These are phyloP conservation scores for Nicotiana noctiflora DNA, from an alignment of 257 asterid species.

Conservation along the genomic window DNA sequence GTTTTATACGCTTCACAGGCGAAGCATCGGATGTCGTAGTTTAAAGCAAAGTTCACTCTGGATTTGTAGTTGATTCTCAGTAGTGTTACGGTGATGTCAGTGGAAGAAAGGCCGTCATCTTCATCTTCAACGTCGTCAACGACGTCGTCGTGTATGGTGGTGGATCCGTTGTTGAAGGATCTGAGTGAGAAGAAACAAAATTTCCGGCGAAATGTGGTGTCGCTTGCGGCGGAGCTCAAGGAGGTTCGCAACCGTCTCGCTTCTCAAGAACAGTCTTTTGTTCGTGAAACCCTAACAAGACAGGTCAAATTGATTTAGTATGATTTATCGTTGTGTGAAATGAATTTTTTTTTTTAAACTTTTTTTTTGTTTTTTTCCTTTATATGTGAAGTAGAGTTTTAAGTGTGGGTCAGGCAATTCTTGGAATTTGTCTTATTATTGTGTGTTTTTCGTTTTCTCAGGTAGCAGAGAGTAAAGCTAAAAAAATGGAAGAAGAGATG, in stretches of 20 bases:
- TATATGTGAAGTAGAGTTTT: not conserved
- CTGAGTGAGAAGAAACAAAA: slow-evolving; percentile 80
- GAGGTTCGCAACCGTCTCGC: slow-evolving; percentile 67
- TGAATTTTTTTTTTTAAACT: not conserved
- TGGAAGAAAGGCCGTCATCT: slow-evolving; percentile 24
- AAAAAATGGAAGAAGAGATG: slow-evolving; percentile 56
- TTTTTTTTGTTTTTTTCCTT: slow-evolving; percentile 6
- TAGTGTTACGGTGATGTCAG: slow-evolving; percentile 20
- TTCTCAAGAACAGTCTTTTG: slow-evolving; percentile 48
- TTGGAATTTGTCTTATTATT: not conserved
- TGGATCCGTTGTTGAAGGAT: slow-evolving; percentile 84
- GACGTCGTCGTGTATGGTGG: slow-evolving; percentile 22
- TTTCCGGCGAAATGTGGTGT: slow-evolving; percentile 79
- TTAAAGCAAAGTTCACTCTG: not conserved
- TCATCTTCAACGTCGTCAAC: slow-evolving; percentile 12
- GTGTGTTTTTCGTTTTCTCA: slow-evolving; percentile 8
- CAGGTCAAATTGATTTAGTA: slow-evolving; percentile 41
- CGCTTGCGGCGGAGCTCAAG: slow-evolving; percentile 81
- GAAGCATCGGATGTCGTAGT: not conserved
- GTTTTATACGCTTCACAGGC: not conserved
- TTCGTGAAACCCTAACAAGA: slow-evolving; percentile 47
- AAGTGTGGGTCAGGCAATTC: slow-evolving; percentile 8
- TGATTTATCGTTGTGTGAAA: not conserved
- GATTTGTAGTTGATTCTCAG: not conserved
- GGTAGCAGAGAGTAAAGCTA: slow-evolving; percentile 77